A percentile compares a stretch with the other conserved stretches of the same genome.
These are phyloP conservation scores for Penicillium cosmopolitanum DNA, from an alignment of 495 filamentous ascomycete species.

Conservation along the genomic window DNA sequence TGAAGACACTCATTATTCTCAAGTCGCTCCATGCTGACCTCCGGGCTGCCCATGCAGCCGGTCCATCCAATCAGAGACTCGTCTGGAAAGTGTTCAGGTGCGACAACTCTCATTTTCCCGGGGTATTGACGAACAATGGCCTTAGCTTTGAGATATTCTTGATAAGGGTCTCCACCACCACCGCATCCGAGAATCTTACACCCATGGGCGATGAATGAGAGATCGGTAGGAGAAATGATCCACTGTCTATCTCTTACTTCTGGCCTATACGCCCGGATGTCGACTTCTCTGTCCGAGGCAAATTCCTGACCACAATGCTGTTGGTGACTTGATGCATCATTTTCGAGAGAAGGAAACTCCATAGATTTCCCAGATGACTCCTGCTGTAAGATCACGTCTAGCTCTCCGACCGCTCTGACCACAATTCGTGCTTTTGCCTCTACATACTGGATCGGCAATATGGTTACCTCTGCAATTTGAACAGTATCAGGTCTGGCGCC, in stretches of 20 bases:
- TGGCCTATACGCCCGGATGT: slow-evolving; percentile 21
- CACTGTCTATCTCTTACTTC: slow-evolving; percentile 24
- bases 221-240: slow-evolving; percentile 62
- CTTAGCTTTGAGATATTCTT: slow-evolving; percentile 28
- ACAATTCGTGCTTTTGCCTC: slow-evolving; percentile 37
- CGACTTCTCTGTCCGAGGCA: neutral
- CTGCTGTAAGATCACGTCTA: slow-evolving; percentile 19
- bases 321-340: neutral
- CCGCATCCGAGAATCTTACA: slow-evolving; percentile 66
- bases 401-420: slow-evolving; percentile 39
- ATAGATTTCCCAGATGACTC: neutral
- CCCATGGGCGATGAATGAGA: slow-evolving; percentile 59
- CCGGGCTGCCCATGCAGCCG: slow-evolving; percentile 34
- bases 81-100: slow-evolving; percentile 22
- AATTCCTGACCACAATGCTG: neutral
- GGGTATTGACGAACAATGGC: slow-evolving; percentile 12
- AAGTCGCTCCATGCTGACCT: slow-evolving; percentile 37
- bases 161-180: slow-evolving; percentile 50
- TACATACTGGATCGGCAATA: slow-evolving; percentile 42
- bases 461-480: slow-evolving; percentile 37
- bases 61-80: slow-evolving; percentile 29
- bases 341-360: neutral
- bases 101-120: slow-evolving; percentile 22
- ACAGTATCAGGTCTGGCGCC: slow-evolving; percentile 34
- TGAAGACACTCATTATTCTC: slow-evolving; percentile 34